Evolutionary conservation across 2,329 filamentous ascomycete species (phyloP).

Genomic region (Ophidiomyces ophidiicola): DNA sequence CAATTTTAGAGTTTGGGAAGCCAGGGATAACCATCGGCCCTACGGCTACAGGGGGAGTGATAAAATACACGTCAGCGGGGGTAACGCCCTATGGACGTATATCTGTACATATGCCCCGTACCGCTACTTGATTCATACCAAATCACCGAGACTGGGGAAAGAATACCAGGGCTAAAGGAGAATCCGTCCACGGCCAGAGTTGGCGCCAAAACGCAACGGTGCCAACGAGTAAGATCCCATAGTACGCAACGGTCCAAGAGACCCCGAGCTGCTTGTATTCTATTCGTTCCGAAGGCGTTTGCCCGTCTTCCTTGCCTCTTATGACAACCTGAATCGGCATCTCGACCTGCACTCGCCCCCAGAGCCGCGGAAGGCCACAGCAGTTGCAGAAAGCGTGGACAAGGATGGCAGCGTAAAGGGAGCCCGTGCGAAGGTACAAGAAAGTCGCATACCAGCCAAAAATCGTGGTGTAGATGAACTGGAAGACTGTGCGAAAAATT

Average conservation of each 20-base stretch:
- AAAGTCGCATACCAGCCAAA: conserved; percentile 94
- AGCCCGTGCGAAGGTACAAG: conserved; percentile 73
- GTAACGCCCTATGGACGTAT: no score
- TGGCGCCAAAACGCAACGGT: conserved; percentile 57
- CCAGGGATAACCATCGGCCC: no score
- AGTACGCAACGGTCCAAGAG: conserved; percentile 67
- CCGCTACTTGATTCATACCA: no score
- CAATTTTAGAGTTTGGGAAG: no score
- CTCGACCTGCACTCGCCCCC: conserved; percentile 57
- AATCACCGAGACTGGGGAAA: conserved; percentile 18
- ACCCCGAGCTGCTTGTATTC: conserved; percentile 29
- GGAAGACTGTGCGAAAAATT: conserved; percentile 61
- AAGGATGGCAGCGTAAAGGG: conserved; percentile 58
- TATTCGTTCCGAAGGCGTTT: conserved; percentile 18
- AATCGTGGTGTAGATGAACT: conserved; percentile 79
- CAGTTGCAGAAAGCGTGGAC: conserved; percentile 87
- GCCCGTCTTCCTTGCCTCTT: conserved; percentile 32
- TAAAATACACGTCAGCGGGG: no score
- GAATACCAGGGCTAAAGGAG: conserved; percentile 26
- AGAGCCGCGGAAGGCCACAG: conserved; percentile 77
- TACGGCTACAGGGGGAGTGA: no score
- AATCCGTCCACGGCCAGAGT: conserved; percentile 60
- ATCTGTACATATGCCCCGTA: no score
- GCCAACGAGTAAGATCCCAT: conserved; percentile 60
- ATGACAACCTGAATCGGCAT: conserved; percentile 27